phyloP scores from a whole-genome alignment of 345 rosid species.

The Euphorbia lathyris region DNA sequence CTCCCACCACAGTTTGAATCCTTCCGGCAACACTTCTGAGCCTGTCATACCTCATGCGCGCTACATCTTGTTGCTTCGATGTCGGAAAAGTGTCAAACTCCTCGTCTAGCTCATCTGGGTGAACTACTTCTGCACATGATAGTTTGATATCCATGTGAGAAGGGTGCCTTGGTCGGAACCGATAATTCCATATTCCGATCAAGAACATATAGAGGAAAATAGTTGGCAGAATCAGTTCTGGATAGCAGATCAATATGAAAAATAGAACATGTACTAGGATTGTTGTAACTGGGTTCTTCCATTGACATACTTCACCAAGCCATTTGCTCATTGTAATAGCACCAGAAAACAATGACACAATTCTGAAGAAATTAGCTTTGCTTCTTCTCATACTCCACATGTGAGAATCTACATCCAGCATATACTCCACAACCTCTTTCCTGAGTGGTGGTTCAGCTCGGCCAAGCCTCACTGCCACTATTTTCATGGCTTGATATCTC shows the following conservation, averaged over 20 bases:
- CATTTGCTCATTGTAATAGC: conserved; percentile 26
- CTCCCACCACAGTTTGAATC: conserved; percentile 35
- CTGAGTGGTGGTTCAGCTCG: conserved; percentile 32
- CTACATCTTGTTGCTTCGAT: conserved; percentile 24
- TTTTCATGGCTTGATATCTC: conserved; percentile 28
- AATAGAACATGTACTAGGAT: conserved; percentile 22
- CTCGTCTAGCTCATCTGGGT: conserved; percentile 33
- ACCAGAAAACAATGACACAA: conserved; percentile 26
- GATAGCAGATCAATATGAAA: conserved; percentile 31
- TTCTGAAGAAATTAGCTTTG: conserved; percentile 31
- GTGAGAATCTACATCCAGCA: conserved; percentile 34
- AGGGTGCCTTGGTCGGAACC: conserved; percentile 31
- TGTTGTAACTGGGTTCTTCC: conserved; percentile 30
- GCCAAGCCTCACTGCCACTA: conserved; percentile 29
- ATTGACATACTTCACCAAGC: conserved; percentile 28
- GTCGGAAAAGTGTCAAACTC: conserved; percentile 34
- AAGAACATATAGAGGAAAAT: conserved; percentile 30
- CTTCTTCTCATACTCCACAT: conserved; percentile 42
- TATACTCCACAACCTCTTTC: conserved; percentile 34
- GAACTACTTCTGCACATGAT: conserved; percentile 31
- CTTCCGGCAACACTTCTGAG: conserved; percentile 33
- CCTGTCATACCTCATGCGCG: conserved; percentile 31
- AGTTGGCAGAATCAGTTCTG: conserved; percentile 30
- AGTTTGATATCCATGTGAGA: conserved; percentile 35
- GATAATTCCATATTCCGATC: conserved; percentile 32